Evolutionary conservation across 208 protist genomes (phyloP).

Genomic region (Perkinsela sp.): DNA sequence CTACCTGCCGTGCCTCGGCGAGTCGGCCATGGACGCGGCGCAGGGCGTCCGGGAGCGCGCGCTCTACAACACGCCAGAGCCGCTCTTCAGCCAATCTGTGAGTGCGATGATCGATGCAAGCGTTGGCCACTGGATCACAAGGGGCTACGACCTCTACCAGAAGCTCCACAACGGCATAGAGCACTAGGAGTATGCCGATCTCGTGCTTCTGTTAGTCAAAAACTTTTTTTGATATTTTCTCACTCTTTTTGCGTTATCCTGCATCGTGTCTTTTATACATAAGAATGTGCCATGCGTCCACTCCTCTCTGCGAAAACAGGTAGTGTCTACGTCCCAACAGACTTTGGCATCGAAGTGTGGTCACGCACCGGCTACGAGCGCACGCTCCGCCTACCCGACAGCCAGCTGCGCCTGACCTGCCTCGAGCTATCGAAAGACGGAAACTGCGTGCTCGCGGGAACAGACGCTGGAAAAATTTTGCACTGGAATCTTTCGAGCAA

Average conservation of each 20-base stretch:
- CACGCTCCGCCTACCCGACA: not conserved
- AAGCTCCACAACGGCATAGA: conserved; percentile 66
- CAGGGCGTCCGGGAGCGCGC: conserved; percentile 41
- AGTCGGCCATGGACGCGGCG: conserved; percentile 17
- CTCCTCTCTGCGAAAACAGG: not conserved
- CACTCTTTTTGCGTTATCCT: no score
- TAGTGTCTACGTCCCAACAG: not conserved
- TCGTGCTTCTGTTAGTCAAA: not conserved
- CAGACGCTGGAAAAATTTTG: not conserved
- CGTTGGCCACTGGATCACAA: conserved; percentile 67
- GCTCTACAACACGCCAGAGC: conserved; percentile 34
- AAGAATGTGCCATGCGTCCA: not conserved
- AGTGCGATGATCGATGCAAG: conserved; percentile 51
- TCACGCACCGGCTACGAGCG: not conserved
- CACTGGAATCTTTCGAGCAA: not conserved
- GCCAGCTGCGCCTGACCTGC: not conserved
- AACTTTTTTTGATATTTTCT: no score
- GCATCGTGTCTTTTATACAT: no score
- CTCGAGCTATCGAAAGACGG: not conserved
- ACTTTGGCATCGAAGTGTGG: not conserved
- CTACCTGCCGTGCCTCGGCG: conserved; percentile 56
- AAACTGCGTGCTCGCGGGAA: not conserved
- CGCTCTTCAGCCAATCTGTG: conserved; percentile 42
- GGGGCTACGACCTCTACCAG: conserved; percentile 67
- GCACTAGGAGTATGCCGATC: conserved; percentile 8